phyloP scores from a whole-genome alignment of 108 stramenopile species.

The Cylindrotheca fusiformis region DNA sequence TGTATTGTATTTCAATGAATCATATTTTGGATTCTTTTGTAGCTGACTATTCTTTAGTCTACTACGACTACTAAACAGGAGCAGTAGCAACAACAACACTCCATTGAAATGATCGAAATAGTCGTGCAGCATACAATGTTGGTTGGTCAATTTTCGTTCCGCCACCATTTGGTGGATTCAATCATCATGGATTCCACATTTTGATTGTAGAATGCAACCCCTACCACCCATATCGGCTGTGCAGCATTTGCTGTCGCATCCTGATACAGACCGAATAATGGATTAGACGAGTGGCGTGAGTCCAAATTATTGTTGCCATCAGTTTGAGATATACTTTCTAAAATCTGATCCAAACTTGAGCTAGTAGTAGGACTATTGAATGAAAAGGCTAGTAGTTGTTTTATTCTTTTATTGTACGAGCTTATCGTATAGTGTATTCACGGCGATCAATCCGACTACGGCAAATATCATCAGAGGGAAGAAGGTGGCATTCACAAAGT shows the following conservation, averaged over 20 bases:
- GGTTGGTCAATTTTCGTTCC: slow-evolving; percentile 44
- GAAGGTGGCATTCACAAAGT: slow-evolving; percentile 66
- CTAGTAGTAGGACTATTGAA: too few species aligned
- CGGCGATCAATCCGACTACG: slow-evolving; percentile 30
- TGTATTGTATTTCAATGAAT: too few species aligned
- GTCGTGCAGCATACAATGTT: slow-evolving; percentile 51
- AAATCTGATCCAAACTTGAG: too few species aligned
- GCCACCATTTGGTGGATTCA: slow-evolving; percentile 33
- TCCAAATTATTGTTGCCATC: too few species aligned
- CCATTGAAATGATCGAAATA: slow-evolving; percentile 75
- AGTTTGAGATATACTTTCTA: too few species aligned
- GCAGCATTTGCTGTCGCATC: slow-evolving; percentile 73
- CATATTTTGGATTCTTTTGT: too few species aligned
- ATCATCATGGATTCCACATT: slow-evolving; percentile 70
- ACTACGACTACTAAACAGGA: too few species aligned
- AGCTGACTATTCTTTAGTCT: too few species aligned
- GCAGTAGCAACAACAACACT: too few species aligned
- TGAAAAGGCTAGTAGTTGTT: too few species aligned
- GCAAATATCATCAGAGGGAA: slow-evolving; percentile 47
- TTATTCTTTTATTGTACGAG: too few species aligned
- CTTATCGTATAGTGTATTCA: slow-evolving; percentile 34
- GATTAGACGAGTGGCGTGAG: slow-evolving; percentile 65
- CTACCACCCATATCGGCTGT: slow-evolving; percentile 79
- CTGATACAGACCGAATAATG: slow-evolving; percentile 72
- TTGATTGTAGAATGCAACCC: slow-evolving; percentile 88